Evolutionary conservation across 2,329 filamentous ascomycete species (phyloP).

Genomic region (Pyrenophora tritici-repentis): DNA sequence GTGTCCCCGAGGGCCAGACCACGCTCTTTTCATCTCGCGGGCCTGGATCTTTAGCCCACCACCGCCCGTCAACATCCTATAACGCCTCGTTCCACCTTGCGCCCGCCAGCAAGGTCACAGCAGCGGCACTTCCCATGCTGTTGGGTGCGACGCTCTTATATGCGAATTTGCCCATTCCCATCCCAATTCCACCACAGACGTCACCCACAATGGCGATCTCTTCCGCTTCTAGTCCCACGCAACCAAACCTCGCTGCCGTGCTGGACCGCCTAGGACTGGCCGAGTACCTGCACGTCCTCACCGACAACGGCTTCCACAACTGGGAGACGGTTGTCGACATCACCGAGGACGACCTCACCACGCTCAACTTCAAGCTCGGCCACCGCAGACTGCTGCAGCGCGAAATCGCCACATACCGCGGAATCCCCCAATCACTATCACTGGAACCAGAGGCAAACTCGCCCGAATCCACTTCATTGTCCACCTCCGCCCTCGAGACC

Average conservation of each 20-base stretch:
- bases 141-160: slow-evolving; percentile 9
- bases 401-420: slow-evolving; percentile 47
- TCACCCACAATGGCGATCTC: slow-evolving; percentile 36
- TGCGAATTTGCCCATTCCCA: slow-evolving; percentile 21
- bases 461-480: slow-evolving; percentile 31
- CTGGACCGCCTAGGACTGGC: slow-evolving; percentile 40
- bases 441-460: slow-evolving; percentile 29
- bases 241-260: slow-evolving; percentile 29
- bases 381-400: slow-evolving; percentile 48
- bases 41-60: slow-evolving; percentile 20
- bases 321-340: slow-evolving; percentile 50
- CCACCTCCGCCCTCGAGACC: slow-evolving; percentile 37
- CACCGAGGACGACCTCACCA: slow-evolving; percentile 46
- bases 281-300: slow-evolving; percentile 34
- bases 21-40: slow-evolving; percentile 20
- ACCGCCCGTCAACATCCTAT: slow-evolving; percentile 12
- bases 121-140: slow-evolving; percentile 8
- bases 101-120: slow-evolving; percentile 4
- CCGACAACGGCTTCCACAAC: slow-evolving; percentile 44
- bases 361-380: slow-evolving; percentile 48
- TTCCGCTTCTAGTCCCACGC: slow-evolving; percentile 20
- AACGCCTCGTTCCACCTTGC: slow-evolving; percentile 12
- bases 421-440: slow-evolving; percentile 33
- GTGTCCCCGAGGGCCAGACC: slow-evolving; percentile 14
- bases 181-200: slow-evolving; percentile 18